A percentile compares a stretch with the other conserved stretches of the same genome.
Evolutionary conservation across 768 basidiomycete genomes (phyloP).

Genomic region (Collybiopsis luxurians): DNA sequence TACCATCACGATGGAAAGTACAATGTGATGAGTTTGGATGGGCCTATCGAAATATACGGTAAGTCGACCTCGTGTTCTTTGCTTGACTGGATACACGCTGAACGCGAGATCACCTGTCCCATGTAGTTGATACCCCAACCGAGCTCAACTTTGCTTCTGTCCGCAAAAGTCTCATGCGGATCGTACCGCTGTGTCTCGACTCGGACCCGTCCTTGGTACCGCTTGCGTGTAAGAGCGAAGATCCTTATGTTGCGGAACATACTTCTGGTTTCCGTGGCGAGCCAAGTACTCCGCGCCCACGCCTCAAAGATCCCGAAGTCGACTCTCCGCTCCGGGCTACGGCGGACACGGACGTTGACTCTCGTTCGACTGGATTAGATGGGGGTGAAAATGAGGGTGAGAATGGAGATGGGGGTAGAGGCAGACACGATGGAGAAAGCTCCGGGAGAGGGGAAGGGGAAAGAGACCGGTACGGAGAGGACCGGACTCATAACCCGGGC

Average conservation of each 20-base stretch:
- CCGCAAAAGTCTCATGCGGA: slow-evolving; percentile 61
- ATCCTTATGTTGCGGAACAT: slow-evolving; percentile 16
- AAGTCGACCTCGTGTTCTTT: slow-evolving; percentile 22
- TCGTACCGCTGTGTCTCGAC: slow-evolving; percentile 87
- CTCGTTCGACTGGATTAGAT: not conserved
- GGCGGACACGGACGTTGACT: not conserved
- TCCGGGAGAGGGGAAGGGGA: too few species aligned
- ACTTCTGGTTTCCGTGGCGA: not conserved
- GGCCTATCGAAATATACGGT: slow-evolving; percentile 90
- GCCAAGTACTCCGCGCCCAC: slow-evolving; percentile 11
- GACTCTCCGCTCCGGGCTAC: too few species aligned
- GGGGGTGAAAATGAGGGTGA: not conserved
- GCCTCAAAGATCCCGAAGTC: too few species aligned
- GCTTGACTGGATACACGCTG: not conserved
- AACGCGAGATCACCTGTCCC: slow-evolving; percentile 13
- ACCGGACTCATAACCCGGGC: slow-evolving; percentile 20
- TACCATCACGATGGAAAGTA: slow-evolving; percentile 98
- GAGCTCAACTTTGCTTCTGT: slow-evolving; percentile 64
- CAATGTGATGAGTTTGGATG: slow-evolving; percentile 86
- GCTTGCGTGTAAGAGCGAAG: slow-evolving; percentile 49
- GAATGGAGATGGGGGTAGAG: too few species aligned
- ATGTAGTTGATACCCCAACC: slow-evolving; percentile 65
- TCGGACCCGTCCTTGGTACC: slow-evolving; percentile 83
- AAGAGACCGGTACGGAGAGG: too few species aligned
- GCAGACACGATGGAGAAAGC: too few species aligned